Conservation (phyloP, 768 basidiomycete genomes). For the Rhodotorula graminis region DNA sequence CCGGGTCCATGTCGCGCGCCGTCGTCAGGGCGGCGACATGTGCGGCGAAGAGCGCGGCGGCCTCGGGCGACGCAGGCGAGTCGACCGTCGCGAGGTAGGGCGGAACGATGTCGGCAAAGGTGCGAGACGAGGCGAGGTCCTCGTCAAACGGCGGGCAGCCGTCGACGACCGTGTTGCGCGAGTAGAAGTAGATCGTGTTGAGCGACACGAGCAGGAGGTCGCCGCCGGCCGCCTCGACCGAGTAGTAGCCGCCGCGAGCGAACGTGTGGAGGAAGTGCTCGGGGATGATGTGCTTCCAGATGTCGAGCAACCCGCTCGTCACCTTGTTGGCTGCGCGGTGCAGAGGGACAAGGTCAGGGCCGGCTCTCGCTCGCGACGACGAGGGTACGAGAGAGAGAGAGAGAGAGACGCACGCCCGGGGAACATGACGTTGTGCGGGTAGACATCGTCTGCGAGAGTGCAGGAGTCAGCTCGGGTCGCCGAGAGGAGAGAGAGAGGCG, state of each 20-base stretch:
- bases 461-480: neutral
- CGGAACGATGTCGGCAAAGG: too few relatives aligned
- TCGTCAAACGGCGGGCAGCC: conserved; percentile 44
- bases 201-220: conserved; percentile 69
- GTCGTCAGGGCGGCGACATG: neutral
- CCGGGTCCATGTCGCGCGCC: conserved; percentile 60
- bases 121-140: neutral
- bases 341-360: neutral
- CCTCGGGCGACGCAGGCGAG: neutral
- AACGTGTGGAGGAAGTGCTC: conserved; percentile 63
- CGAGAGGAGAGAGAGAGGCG: neutral
- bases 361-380: neutral
- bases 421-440: neutral
- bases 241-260: conserved; percentile 78
- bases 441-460: neutral
- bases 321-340: conserved; percentile 15
- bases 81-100: neutral
- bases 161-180: conserved; percentile 43
- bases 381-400: too few relatives aligned
- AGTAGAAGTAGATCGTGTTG: conserved; percentile 84
- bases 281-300: conserved; percentile 78
- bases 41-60: neutral
- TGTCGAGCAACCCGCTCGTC: conserved; percentile 51
- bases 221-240: conserved; percentile 54
- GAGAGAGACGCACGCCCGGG: neutral